Evolutionary conservation across 441 rosid species (phyloP), one percentile per base, ranked within the genome.

Genomic region (Isatis lusitanica): DNA sequence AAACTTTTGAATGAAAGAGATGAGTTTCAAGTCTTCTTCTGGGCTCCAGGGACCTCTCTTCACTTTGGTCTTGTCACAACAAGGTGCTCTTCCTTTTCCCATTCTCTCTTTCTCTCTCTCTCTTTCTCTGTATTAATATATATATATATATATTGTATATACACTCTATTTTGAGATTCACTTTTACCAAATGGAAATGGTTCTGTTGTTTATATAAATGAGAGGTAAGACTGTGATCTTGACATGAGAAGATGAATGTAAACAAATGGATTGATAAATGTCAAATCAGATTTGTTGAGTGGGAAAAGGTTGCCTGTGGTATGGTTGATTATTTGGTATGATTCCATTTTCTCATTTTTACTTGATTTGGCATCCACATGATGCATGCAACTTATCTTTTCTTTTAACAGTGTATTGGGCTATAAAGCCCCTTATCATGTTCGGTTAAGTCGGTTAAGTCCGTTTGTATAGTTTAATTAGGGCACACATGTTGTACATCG

Each of bases 41-140:
- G 89, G 88, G 58, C 87, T 88, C 93, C 93, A 88, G 68, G 91
- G 87, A 40, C 93, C 93, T 84, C 85, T 88, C 84, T 86, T 88
- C 83, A 88, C 91, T 71, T 79, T 61, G 57, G 77, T 80, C 80
- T 88, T 86, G 50, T 88, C 89, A 74, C 91, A 88, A 66, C 93
- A 88, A 7, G 90, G 90, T 35, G 93, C 87, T 78, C 93, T 83
- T 62, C 93, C 90, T 33, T 79, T 85, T 0, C 87, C 90, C 98
- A 91, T 88, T 40, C 31, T 52, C 26, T 74, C 57, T 63, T 21
- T 35, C 38, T 9, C 62, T 47, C 30, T 38, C 42, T 5, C 43
- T 43, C 50, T 7, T 33, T 11, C 68, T 21, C 24, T 21, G 24
- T 21, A 21, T 21, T 21, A 21, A 21, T 21, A 21, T 21, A 21